These are phyloP conservation scores for Przewalskia tangutica DNA, from an alignment of 257 asterid species.

Conservation along the genomic window DNA sequence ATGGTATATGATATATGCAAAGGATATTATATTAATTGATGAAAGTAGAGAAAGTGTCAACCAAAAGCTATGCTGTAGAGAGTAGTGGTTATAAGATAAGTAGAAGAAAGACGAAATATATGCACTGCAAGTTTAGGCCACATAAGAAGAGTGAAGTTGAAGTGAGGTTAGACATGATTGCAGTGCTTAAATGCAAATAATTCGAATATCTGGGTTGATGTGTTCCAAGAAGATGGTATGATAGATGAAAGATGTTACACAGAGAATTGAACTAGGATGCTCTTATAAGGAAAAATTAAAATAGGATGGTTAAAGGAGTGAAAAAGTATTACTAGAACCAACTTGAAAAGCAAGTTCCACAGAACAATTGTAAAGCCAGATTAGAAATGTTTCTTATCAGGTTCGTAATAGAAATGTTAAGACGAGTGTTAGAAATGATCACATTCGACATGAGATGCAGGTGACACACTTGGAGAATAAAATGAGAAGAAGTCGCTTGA, in stretches of 20 bases:
- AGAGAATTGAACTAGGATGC: not conserved
- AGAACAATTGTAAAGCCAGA: not conserved
- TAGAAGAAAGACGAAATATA: not conserved
- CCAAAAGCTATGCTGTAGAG: not conserved
- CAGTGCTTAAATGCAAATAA: not conserved
- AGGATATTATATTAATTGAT: not conserved
- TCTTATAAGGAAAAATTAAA: not conserved
- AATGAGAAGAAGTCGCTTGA: not conserved
- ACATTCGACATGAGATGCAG: not conserved
- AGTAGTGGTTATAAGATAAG: not conserved
- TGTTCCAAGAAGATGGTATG: not conserved
- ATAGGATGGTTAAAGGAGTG: not conserved
- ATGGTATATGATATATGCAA: not conserved
- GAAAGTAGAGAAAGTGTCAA: not conserved
- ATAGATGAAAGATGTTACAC: not conserved
- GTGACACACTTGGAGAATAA: not conserved
- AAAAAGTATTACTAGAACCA: not conserved
- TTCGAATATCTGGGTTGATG: not conserved
- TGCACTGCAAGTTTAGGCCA: not conserved
- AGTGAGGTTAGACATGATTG: not conserved
- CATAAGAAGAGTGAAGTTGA: not conserved
- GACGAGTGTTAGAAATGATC: not conserved
- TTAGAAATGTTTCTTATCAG: no score
- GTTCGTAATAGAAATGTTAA: not conserved
- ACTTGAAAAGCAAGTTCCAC: not conserved